Evolutionary conservation across 2,329 filamentous ascomycete genomes (phyloP).

Genomic region (Fusarium gaditjirri): DNA sequence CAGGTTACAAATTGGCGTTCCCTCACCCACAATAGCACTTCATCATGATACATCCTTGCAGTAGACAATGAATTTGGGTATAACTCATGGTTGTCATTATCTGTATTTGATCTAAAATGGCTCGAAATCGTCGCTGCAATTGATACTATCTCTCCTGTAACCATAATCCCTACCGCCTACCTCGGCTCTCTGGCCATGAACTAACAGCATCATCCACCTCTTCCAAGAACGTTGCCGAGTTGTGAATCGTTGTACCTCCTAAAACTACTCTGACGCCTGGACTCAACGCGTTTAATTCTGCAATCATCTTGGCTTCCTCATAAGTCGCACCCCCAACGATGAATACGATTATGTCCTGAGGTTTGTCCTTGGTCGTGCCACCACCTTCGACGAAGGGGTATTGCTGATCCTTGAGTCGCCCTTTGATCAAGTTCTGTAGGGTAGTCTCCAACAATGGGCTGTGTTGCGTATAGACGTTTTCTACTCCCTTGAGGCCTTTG

Average conservation of each 20-base stretch:
- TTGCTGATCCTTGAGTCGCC: slow-evolving; percentile 82
- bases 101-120: not conserved
- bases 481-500: slow-evolving; percentile 95
- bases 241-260: slow-evolving; percentile 88
- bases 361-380: slow-evolving; percentile 89
- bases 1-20: not conserved
- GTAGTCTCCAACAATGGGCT: slow-evolving; percentile 88
- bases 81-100: not conserved
- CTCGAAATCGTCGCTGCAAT: slow-evolving; percentile 13
- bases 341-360: slow-evolving; percentile 95
- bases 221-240: slow-evolving; percentile 86
- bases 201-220: slow-evolving; percentile 91
- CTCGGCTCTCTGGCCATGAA: slow-evolving; percentile 78
- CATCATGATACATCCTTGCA: not conserved
- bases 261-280: slow-evolving; percentile 90
- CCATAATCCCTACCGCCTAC: slow-evolving; percentile 37
- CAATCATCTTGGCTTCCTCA: slow-evolving; percentile 95
- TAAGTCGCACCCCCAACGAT: slow-evolving; percentile 95
- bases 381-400: slow-evolving; percentile 95
- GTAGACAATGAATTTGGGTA: not conserved
- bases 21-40: not conserved
- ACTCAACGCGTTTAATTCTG: slow-evolving; percentile 91
- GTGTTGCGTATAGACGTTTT: slow-evolving; percentile 99
- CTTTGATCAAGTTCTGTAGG: slow-evolving; percentile 92
- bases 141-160: not conserved